A percentile compares a stretch with the other conserved stretches of the same genome.
These are phyloP conservation scores for Boletus sensibilis DNA, from an alignment of 768 basidiomycete genomes.

Conservation along the genomic window DNA sequence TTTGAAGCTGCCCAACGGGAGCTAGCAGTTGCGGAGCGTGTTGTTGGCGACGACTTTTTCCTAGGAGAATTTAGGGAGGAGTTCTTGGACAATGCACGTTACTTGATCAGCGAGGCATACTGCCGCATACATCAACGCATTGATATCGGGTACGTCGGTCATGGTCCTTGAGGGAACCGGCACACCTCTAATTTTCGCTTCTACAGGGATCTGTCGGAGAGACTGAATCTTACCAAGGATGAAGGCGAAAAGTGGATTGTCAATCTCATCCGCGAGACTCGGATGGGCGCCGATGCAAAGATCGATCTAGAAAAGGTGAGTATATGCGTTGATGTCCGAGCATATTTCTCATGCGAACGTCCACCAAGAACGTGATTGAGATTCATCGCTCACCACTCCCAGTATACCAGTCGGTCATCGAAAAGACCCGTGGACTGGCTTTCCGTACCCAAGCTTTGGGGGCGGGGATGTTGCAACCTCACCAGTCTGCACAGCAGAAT, in stretches of 20 bases:
- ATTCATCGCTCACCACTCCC: slow-evolving; percentile 89
- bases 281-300: slow-evolving; percentile 96
- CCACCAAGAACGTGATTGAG: slow-evolving; percentile 87
- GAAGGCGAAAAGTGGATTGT: slow-evolving; percentile 99
- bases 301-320: slow-evolving; percentile 92
- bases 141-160: slow-evolving; percentile 66
- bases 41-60: slow-evolving; percentile 94
- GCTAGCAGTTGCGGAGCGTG: slow-evolving; percentile 71
- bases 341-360: slow-evolving; percentile 6
- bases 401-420: slow-evolving; percentile 91
- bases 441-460: slow-evolving; percentile 90
- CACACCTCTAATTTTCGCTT: background rate
- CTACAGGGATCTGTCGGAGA: slow-evolving; percentile 82
- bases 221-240: slow-evolving; percentile 88
- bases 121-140: slow-evolving; percentile 95
- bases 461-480: slow-evolving; percentile 59
- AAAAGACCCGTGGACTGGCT: slow-evolving; percentile 90
- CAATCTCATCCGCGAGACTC: slow-evolving; percentile 95
- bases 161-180: background rate
- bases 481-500: slow-evolving; percentile 31
- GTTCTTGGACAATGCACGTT: slow-evolving; percentile 95
- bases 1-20: slow-evolving; percentile 92
- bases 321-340: background rate
- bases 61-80: slow-evolving; percentile 86
- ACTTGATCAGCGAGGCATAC: slow-evolving; percentile 95